phyloP scores from a whole-genome alignment of 805 yeast genomes.

The Hyphopichia homilentoma region DNA sequence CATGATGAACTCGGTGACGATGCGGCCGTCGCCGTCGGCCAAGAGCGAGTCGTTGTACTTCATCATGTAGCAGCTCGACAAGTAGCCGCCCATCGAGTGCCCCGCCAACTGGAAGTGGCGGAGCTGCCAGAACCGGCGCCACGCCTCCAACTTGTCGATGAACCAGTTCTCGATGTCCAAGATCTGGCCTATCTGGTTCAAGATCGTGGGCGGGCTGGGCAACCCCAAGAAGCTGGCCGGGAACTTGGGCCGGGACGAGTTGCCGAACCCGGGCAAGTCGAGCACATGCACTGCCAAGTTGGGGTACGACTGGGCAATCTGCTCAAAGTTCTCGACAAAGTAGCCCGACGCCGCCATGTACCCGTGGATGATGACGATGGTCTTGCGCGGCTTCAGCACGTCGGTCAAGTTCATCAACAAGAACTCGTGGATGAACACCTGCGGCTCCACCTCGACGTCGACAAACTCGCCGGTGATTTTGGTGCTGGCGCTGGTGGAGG shows the following conservation, averaged over 20 bases:
- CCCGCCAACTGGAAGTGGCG: slow-evolving; percentile 27
- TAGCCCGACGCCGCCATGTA: slow-evolving; percentile 45
- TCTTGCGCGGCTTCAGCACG: slow-evolving; percentile 12
- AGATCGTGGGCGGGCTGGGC: slow-evolving; percentile 9
- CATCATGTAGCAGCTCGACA: slow-evolving; percentile 37
- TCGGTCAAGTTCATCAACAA: slow-evolving; percentile 22
- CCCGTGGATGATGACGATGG: slow-evolving; percentile 36
- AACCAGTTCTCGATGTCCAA: slow-evolving; percentile 38
- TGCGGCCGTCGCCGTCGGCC: slow-evolving; percentile 4
- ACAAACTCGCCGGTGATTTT: slow-evolving; percentile 18
- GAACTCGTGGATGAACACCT: slow-evolving; percentile 33
- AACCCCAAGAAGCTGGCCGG: slow-evolving; percentile 25
- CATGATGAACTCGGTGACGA: slow-evolving; percentile 20
- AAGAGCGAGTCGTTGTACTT: slow-evolving; percentile 25
- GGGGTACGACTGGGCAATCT: slow-evolving; percentile 23
- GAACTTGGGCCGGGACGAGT: slow-evolving; percentile 37
- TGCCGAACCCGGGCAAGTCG: slow-evolving; percentile 43
- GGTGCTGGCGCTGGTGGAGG: slow-evolving; percentile 1
- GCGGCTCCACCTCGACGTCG: slow-evolving; percentile 27
- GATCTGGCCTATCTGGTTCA: slow-evolving; percentile 27
- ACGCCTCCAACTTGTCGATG: slow-evolving; percentile 34
- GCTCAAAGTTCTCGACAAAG: slow-evolving; percentile 36
- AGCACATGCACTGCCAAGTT: slow-evolving; percentile 36
- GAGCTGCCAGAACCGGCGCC: slow-evolving; percentile 26
- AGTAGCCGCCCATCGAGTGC: slow-evolving; percentile 44